A percentile compares a stretch with the other conserved stretches of the same genome.
phyloP scores from a whole-genome alignment of 306 rosid genomes.

The Neltuma alba region DNA sequence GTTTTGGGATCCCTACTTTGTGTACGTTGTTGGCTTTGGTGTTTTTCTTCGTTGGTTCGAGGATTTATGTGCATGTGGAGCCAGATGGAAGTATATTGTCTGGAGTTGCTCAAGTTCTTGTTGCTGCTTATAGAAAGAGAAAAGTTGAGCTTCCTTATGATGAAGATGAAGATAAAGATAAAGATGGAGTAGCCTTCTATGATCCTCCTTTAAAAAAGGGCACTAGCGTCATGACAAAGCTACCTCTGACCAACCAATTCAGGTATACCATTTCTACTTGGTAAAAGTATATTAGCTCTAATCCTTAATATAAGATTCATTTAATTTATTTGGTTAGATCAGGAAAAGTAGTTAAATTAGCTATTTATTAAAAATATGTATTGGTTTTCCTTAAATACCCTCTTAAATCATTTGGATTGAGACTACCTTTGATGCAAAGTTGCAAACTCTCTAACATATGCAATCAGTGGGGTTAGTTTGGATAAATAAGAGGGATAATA shows the following conservation, averaged over 20 bases:
- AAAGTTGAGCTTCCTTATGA: conserved; percentile 36
- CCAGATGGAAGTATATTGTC: conserved; percentile 55
- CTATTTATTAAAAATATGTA: no score
- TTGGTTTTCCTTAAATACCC: no score
- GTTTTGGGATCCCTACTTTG: conserved; percentile 59
- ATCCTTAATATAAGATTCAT: no score
- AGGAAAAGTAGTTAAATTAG: no score
- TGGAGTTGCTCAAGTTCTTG: conserved; percentile 47
- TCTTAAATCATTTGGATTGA: no score
- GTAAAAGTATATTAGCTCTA: no score
- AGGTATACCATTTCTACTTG: conserved; percentile 42
- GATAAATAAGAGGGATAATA: no score
- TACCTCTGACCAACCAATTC: conserved; percentile 46
- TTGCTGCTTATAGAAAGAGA: conserved; percentile 55
- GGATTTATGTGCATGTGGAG: conserved; percentile 41
- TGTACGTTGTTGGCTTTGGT: conserved; percentile 45
- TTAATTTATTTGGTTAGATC: no score
- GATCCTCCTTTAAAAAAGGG: conserved; percentile 48
- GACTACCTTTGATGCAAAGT: no score
- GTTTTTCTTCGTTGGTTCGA: conserved; percentile 47
- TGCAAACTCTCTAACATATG: no score
- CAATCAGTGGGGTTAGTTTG: no score
- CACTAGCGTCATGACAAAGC: conserved; percentile 38
- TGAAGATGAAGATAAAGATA: no score
- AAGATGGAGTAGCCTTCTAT: conserved; percentile 15